A percentile compares a stretch with the other conserved stretches of the same genome.
Evolutionary conservation across 2,329 filamentous ascomycete genomes (phyloP).

Genomic region (Curvularia lunata): DNA sequence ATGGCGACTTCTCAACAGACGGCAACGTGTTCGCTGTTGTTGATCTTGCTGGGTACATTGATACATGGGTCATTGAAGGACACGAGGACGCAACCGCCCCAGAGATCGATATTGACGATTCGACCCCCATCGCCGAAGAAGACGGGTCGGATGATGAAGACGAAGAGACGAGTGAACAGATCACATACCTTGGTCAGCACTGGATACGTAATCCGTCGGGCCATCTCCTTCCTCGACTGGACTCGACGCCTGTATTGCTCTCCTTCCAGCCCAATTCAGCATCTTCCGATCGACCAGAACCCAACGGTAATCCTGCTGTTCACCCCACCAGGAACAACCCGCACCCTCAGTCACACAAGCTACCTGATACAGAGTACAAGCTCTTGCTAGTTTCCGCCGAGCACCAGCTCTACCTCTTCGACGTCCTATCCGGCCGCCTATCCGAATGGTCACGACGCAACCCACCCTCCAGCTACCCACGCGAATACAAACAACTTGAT

Average conservation of each 20-base stretch:
- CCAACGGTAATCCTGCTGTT: constrained; percentile 56
- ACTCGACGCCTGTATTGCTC: constrained; percentile 54
- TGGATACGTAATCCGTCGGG: constrained; percentile 80
- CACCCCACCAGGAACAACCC: constrained; percentile 59
- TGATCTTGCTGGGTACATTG: constrained; percentile 83
- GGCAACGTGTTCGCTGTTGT: constrained; percentile 78
- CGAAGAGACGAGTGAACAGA: constrained; percentile 56
- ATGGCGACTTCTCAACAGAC: constrained; percentile 78
- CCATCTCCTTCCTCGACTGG: constrained; percentile 54
- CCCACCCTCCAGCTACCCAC: constrained; percentile 74
- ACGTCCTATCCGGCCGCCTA: constrained; percentile 76
- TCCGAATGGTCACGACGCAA: constrained; percentile 88
- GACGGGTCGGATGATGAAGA: constrained; percentile 51
- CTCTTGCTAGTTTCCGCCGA: constrained; percentile 68
- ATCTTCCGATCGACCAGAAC: constrained; percentile 31
- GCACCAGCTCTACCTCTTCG: constrained; percentile 77
- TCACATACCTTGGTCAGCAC: constrained; percentile 64
- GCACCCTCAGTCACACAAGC: constrained; percentile 62
- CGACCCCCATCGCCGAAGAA: constrained; percentile 34
- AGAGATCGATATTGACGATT: constrained; percentile 48
- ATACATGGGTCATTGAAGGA: constrained; percentile 79
- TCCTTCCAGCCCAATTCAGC: constrained; percentile 53
- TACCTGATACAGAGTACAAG: constrained; percentile 60
- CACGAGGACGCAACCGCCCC: constrained; percentile 58
- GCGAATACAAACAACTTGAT: constrained; percentile 73